Conservation (phyloP, 371 early-diverging fungal species). For the Gilbertella persicaria region DNA sequence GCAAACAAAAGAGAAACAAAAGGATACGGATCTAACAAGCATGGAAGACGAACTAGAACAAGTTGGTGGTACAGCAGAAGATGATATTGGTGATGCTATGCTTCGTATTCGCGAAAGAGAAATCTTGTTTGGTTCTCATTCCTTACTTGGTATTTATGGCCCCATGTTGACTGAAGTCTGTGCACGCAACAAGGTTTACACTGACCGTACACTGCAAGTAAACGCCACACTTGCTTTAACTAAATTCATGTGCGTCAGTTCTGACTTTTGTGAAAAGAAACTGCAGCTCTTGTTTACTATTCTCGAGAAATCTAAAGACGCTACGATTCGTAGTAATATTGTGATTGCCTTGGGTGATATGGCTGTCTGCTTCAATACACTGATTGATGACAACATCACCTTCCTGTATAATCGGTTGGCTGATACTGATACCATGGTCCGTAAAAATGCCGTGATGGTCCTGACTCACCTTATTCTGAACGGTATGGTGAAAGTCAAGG, state of each 20-base stretch:
- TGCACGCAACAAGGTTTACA: constrained; percentile 75
- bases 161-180: constrained; percentile 84
- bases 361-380: constrained; percentile 90
- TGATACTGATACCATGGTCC: constrained; percentile 78
- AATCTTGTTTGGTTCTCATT: constrained; percentile 76
- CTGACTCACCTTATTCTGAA: constrained; percentile 95
- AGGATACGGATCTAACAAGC: background rate
- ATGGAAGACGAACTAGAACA: constrained; percentile 82
- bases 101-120: constrained; percentile 87
- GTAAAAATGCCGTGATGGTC: constrained; percentile 97
- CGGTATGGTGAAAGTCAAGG: constrained; percentile 98
- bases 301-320: constrained; percentile 78
- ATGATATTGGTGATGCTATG: constrained; percentile 91
- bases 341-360: constrained; percentile 97
- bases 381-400: constrained; percentile 92
- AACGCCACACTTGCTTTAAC: constrained; percentile 84
- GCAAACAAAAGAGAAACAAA: constrained; percentile 21
- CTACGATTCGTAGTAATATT: constrained; percentile 84
- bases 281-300: constrained; percentile 91
- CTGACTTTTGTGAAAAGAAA: constrained; percentile 89
- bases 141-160: constrained; percentile 80
- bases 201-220: constrained; percentile 78
- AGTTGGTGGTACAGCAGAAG: constrained; percentile 90
- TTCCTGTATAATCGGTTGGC: constrained; percentile 89
- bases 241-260: constrained; percentile 96